These are phyloP conservation scores for Calonectria henricotiae DNA, from an alignment of 2,329 filamentous ascomycete species.

Conservation along the genomic window DNA sequence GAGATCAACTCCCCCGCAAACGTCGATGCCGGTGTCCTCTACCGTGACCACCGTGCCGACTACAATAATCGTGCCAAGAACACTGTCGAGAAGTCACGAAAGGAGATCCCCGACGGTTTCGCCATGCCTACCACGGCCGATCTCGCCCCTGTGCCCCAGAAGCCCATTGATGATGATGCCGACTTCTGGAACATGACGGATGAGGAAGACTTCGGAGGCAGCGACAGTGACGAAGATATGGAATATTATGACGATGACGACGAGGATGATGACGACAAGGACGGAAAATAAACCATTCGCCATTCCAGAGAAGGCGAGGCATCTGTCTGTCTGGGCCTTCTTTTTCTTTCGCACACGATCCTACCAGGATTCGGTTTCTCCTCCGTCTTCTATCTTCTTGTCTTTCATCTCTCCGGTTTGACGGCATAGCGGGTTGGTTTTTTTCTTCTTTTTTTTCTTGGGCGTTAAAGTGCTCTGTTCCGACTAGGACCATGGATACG, in stretches of 20 bases:
- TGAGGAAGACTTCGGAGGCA: slow-evolving; percentile 83
- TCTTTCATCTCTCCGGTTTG: slow-evolving; percentile 43
- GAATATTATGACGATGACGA: slow-evolving; percentile 75
- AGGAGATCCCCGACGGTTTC: slow-evolving; percentile 85
- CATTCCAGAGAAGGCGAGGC: slow-evolving; percentile 17
- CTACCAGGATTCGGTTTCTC: not conserved
- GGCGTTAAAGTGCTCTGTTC: slow-evolving; percentile 46
- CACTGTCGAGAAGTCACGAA: slow-evolving; percentile 81
- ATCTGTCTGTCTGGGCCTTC: not conserved
- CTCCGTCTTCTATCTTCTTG: slow-evolving; percentile 15
- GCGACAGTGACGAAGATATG: slow-evolving; percentile 77
- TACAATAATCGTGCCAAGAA: slow-evolving; percentile 82
- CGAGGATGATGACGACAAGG: slow-evolving; percentile 69
- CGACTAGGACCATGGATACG: slow-evolving; percentile 40
- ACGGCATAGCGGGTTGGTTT: slow-evolving; percentile 50
- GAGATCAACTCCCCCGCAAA: slow-evolving; percentile 96
- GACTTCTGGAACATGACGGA: slow-evolving; percentile 88
- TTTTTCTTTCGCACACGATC: not conserved
- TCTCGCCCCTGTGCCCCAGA: slow-evolving; percentile 74
- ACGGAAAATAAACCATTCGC: slow-evolving; percentile 45
- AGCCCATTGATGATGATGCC: slow-evolving; percentile 77
- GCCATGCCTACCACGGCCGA: slow-evolving; percentile 85
- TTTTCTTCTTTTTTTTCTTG: slow-evolving; percentile 32
- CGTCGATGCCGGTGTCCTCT: slow-evolving; percentile 90
- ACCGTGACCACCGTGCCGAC: slow-evolving; percentile 79